These are phyloP conservation scores for Piper longum DNA, from an alignment of 164 flowering plant species.

Conservation along the genomic window DNA sequence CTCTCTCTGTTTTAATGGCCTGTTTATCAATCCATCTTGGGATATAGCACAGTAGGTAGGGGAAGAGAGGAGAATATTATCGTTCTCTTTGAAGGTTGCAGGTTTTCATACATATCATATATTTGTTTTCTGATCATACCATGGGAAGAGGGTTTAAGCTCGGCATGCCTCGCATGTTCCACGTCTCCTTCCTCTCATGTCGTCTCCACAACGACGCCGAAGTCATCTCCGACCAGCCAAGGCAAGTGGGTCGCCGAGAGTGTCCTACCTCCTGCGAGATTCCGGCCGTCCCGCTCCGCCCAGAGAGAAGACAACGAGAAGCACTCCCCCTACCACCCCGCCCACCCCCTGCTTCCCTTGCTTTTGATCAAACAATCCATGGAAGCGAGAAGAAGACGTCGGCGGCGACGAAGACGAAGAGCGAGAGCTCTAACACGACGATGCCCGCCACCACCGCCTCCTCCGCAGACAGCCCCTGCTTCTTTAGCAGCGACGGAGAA, in stretches of 20 bases:
- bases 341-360: conserved; percentile 25
- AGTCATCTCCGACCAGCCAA: conserved; percentile 28
- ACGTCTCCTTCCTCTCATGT: conserved; percentile 44
- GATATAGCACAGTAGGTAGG: not conserved
- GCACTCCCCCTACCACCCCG: conserved; percentile 42
- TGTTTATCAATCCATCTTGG: not conserved
- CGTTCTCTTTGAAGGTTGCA: not conserved
- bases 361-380: conserved; percentile 4
- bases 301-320: conserved; percentile 6
- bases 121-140: not conserved
- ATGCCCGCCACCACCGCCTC: not conserved
- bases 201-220: conserved; percentile 27
- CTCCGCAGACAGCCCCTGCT: conserved; percentile 12
- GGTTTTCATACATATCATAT: no score
- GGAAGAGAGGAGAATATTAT: not conserved
- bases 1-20: no score
- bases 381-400: conserved; percentile 1
- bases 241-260: conserved; percentile 14
- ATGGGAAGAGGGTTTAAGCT: conserved; percentile 52
- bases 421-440: conserved; percentile 5
- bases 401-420: conserved; percentile 7
- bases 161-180: conserved; percentile 42
- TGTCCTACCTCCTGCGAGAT: conserved; percentile 10
- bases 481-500: conserved; percentile 45
- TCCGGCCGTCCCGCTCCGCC: conserved; percentile 11